Evolutionary conservation across 1,284 basidiomycete genomes (phyloP).

Genomic region (Earliella scabrosa): DNA sequence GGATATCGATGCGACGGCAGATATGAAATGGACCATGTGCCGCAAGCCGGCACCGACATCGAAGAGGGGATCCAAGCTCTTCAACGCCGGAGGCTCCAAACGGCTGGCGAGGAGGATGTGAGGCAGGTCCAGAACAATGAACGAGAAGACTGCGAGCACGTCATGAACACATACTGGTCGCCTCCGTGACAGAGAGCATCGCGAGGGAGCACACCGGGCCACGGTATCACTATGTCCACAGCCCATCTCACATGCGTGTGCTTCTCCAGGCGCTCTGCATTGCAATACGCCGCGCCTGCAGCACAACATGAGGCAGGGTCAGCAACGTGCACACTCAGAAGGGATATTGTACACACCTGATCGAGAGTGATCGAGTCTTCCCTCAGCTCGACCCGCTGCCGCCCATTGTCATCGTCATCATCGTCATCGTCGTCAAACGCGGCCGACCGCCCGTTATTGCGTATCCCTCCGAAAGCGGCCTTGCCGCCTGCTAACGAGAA

Average conservation of each 20-base stretch:
- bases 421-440: conserved; percentile 56
- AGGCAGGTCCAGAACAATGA: too few species aligned
- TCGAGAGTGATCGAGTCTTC: conserved; percentile 87
- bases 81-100: not conserved
- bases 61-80: too few species aligned
- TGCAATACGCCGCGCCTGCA: conserved; percentile 68
- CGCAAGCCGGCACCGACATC: not conserved
- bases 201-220: conserved; percentile 4
- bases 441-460: conserved; percentile 45
- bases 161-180: not conserved
- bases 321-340: conserved; percentile 12
- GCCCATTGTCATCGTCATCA: conserved; percentile 64
- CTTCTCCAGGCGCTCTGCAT: conserved; percentile 79
- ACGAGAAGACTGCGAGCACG: too few species aligned
- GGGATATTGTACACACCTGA: conserved; percentile 58
- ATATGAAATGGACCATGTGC: not conserved
- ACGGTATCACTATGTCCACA: conserved; percentile 8
- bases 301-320: not conserved
- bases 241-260: conserved; percentile 46
- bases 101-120: not conserved
- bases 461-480: conserved; percentile 78
- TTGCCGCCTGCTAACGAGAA: conserved; percentile 81
- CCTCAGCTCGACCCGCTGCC: conserved; percentile 72
- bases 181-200: not conserved
- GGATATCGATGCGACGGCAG: not conserved